These are phyloP conservation scores for button mushroom (Agaricus bisporus) DNA, from an alignment of 768 basidiomycete genomes.

Conservation along the genomic window DNA sequence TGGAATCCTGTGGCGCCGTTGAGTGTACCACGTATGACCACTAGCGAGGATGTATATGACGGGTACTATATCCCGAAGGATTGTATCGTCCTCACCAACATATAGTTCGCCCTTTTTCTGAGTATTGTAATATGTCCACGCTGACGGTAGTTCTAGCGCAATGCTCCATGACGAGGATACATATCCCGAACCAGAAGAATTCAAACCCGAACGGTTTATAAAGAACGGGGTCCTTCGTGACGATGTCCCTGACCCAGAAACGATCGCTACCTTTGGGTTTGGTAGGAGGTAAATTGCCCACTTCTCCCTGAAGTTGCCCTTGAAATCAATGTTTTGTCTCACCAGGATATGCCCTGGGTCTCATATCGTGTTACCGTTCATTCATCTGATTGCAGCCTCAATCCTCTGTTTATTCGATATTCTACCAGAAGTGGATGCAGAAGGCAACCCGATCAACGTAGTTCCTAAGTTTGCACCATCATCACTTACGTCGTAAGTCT, in stretches of 20 bases:
- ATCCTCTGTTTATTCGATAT: too few relatives aligned
- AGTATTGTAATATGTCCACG: too few relatives aligned
- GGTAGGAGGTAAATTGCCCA: conserved; percentile 17
- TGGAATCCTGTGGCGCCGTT: neutral
- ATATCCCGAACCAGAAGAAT: conserved; percentile 31
- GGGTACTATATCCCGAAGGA: conserved; percentile 35
- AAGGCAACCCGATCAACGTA: conserved; percentile 12
- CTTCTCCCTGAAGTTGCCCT: neutral
- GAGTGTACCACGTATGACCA: conserved; percentile 17
- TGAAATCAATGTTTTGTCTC: too few relatives aligned
- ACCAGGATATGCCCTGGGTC: too few relatives aligned
- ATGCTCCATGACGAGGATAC: conserved; percentile 30
- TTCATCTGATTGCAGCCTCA: too few relatives aligned
- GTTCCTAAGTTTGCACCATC: neutral
- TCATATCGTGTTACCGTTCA: too few relatives aligned
- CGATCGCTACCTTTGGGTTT: conserved; percentile 23
- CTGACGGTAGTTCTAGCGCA: conserved; percentile 20
- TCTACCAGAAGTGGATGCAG: conserved; percentile 2
- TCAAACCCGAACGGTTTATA: conserved; percentile 35
- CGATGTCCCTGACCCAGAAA: conserved; percentile 18
- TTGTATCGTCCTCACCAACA: conserved; percentile 21
- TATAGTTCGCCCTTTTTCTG: conserved; percentile 14
- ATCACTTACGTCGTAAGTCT: neutral
- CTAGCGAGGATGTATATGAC: conserved; percentile 32
- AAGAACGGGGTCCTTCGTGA: conserved; percentile 14